Evolutionary conservation across 2,329 filamentous ascomycete species (phyloP), one percentile per base, ranked within the genome.

Genomic region (Lachnellula subtilissima): DNA sequence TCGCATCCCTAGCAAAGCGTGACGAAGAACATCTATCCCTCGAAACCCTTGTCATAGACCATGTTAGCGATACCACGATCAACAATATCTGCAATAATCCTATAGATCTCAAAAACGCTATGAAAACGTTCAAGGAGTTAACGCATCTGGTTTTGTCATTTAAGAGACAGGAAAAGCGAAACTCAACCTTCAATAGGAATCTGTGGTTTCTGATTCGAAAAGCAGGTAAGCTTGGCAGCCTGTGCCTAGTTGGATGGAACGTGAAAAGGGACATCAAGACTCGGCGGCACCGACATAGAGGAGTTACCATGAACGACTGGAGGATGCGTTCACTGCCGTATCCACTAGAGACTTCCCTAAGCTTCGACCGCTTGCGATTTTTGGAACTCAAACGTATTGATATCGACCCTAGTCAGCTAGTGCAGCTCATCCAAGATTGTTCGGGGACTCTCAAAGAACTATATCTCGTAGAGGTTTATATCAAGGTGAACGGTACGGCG

Each of bases 61-160:
- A 79, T 50, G 68, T 81, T 50, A 75, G 74, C 6, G 78, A 81
- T 57, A 71, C 73, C 8, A 73, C 77, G 17, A 66, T 81, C 23
- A 74, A 75, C 14, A 73, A 74, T 50, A 72, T 82, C 3, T 80
- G 76, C 73, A 73, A 75, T 56, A 81, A 81, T 59, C 79, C 76
- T 0, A 74, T 73, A 51, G 79, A 81, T 59, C 71, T 81, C 14
- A 69, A 68, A 61, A 80, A 81, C 60, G 75, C 79, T 43, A 75
- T 78, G 58, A 66, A 58, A 36, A 69, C 74, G 1, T 71, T 81
- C 19, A 61, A 66, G 25, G 65, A 68, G 1, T 64, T 82, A 15
- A 71, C 76, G 61, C 72, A 78, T 51, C 68, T 82, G 17, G 71
- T 78, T 37, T 59, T 82, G 49, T 76, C 75, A 2, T 63, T 80